phyloP scores from a whole-genome alignment of 2,329 filamentous ascomycete genomes.

The Phialophora expanda region DNA sequence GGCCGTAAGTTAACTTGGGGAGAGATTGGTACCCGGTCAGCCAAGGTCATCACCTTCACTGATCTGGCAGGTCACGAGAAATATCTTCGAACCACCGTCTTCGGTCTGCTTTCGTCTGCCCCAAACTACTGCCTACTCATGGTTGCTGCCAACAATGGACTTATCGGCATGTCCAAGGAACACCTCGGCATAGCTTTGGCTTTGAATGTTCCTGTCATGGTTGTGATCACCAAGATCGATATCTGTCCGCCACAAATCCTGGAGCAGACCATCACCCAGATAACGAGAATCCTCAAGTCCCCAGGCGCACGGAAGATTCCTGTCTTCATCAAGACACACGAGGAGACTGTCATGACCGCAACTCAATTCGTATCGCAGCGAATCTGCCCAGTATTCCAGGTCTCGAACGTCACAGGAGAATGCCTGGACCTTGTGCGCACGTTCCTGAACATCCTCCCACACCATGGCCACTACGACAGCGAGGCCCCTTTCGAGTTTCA shows the following conservation, averaged over 20 bases:
- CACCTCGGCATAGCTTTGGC: constrained; percentile 93
- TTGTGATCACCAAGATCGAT: constrained; percentile 96
- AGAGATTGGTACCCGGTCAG: constrained; percentile 90
- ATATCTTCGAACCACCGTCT: constrained; percentile 94
- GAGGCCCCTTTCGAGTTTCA: constrained; percentile 92
- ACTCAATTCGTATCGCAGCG: constrained; percentile 94
- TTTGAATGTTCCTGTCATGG: constrained; percentile 96
- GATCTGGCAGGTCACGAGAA: constrained; percentile 95
- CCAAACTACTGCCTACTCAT: constrained; percentile 97
- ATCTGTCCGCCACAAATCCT: constrained; percentile 96
- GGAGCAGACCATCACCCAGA: constrained; percentile 87
- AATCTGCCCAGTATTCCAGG: constrained; percentile 96
- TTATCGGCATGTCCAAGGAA: constrained; percentile 98
- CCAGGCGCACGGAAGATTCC: constrained; percentile 94
- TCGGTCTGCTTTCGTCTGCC: constrained; percentile 89
- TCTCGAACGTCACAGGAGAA: constrained; percentile 95
- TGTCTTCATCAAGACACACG: constrained; percentile 88
- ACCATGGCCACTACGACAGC: constrained; percentile 89
- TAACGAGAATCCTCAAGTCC: constrained; percentile 91
- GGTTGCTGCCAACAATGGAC: constrained; percentile 96
- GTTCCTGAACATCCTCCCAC: constrained; percentile 93
- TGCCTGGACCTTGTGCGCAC: constrained; percentile 87
- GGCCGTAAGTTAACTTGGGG: constrained; percentile 93
- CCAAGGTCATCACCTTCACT: constrained; percentile 96
- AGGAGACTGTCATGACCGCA: constrained; percentile 92